Conservation (phyloP, 106 monocot genomes). For the Xerophyta viscosa region DNA sequence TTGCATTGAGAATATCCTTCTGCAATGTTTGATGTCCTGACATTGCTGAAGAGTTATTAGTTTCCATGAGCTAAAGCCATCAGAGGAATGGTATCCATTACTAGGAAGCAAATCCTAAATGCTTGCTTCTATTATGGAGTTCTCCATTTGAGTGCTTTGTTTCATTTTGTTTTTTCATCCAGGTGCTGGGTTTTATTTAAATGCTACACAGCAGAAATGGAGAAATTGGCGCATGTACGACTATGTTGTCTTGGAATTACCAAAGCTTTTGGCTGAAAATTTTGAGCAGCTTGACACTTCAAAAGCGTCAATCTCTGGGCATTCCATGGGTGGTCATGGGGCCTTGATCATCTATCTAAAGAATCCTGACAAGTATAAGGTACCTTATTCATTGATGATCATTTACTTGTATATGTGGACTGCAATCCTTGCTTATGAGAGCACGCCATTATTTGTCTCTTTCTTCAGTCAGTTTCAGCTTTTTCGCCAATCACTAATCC, state of each 20-base stretch:
- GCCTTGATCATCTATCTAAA: constrained; percentile 88
- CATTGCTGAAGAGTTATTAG: too few relatives aligned
- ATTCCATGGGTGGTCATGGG: constrained; percentile 99
- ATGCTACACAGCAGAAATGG: constrained; percentile 86
- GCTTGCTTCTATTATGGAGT: not conserved
- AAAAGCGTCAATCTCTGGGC: constrained; percentile 79
- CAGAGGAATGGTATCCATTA: too few relatives aligned
- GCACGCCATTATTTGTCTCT: too few relatives aligned
- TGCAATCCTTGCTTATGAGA: too few relatives aligned
- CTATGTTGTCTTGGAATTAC: constrained; percentile 85
- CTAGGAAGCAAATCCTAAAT: too few relatives aligned
- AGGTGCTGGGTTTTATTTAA: constrained; percentile 98
- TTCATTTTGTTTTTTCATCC: not conserved
- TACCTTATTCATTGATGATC: constrained; percentile 7
- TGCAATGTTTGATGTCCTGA: too few relatives aligned
- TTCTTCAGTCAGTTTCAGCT: constrained; percentile 81
- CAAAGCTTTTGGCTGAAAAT: constrained; percentile 64
- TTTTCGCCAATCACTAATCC: constrained; percentile 89
- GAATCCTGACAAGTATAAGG: constrained; percentile 81
- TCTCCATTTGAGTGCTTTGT: not conserved
- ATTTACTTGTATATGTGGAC: too few relatives aligned
- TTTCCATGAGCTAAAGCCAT: too few relatives aligned
- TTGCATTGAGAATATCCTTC: too few relatives aligned
- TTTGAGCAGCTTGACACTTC: constrained; percentile 80
- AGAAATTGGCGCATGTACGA: constrained; percentile 99